phyloP scores from a whole-genome alignment of 2,329 filamentous ascomycete genomes.

The Colletotrichum melonis region DNA sequence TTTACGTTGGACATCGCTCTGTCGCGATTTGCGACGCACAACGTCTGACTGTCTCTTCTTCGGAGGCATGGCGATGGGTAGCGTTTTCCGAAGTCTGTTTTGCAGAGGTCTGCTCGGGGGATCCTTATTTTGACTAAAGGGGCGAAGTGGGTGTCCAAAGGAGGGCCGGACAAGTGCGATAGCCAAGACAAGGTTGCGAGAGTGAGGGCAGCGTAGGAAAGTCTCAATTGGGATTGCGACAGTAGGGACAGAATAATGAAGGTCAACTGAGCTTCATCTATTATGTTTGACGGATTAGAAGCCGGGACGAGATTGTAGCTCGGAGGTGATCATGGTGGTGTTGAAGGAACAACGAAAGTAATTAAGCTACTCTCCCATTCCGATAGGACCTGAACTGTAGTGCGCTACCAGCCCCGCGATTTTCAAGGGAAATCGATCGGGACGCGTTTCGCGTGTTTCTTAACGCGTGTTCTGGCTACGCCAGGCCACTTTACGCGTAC shows the following conservation, averaged over 20 bases:
- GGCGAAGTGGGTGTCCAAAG: neutral
- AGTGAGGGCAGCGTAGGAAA: neutral
- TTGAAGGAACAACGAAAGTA: neutral
- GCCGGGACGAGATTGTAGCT: neutral
- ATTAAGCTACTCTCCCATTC: neutral
- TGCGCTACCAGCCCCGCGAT: conserved; percentile 2
- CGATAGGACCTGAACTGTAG: neutral
- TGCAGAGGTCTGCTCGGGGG: neutral
- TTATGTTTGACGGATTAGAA: neutral
- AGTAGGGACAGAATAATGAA: neutral
- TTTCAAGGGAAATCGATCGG: neutral
- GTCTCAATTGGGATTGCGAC: neutral
- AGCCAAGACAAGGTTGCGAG: neutral
- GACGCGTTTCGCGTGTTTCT: conserved; percentile 1
- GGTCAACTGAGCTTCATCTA: neutral
- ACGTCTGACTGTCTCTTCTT: conserved; percentile 36
- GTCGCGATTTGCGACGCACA: conserved; percentile 44
- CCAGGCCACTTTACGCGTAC: neutral
- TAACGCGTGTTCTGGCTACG: neutral
- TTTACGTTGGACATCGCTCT: conserved; percentile 56
- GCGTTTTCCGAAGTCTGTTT: neutral
- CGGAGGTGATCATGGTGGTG: neutral
- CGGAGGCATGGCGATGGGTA: neutral
- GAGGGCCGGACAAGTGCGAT: neutral
- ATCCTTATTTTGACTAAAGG: neutral